These are phyloP conservation scores for Meripilus lineatus DNA, from an alignment of 1,284 basidiomycete genomes.

Conservation along the genomic window DNA sequence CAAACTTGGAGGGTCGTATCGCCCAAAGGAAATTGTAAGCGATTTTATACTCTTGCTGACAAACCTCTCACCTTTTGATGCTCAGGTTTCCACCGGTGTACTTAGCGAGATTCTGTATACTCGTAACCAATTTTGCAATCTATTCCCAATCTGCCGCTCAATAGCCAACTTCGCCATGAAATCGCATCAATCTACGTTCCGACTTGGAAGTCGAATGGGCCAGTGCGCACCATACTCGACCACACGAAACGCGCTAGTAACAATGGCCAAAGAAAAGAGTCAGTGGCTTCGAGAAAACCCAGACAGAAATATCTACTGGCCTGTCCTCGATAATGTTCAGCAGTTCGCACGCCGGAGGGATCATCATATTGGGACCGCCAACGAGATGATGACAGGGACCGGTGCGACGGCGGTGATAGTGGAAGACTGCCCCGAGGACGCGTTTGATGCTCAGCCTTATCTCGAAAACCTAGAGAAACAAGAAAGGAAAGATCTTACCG, in stretches of 20 bases:
- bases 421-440: constrained; percentile 6
- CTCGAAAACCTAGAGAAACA: constrained; percentile 2
- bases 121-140: constrained; percentile 7
- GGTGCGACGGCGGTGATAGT: constrained; percentile 9
- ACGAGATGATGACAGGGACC: constrained; percentile 13
- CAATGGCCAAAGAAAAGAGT: constrained; percentile 4
- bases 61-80: not conserved
- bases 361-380: constrained; percentile 7
- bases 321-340: constrained; percentile 13
- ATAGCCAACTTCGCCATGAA: constrained; percentile 11
- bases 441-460: constrained; percentile 9
- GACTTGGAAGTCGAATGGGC: constrained; percentile 10
- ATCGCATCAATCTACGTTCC: constrained; percentile 12
- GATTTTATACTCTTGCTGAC: not conserved
- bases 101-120: constrained; percentile 9
- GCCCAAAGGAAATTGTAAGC: constrained; percentile 1
- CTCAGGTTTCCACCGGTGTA: constrained; percentile 7
- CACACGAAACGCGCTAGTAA: constrained; percentile 3
- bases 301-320: not conserved
- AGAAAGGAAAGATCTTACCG: constrained; percentile 7
- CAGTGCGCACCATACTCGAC: constrained; percentile 11
- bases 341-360: not conserved
- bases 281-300: not conserved
- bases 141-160: constrained; percentile 7
- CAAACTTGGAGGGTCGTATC: not conserved